These are phyloP conservation scores for Xylariaceae sp. DNA, from an alignment of 2,329 filamentous ascomycete genomes.

Conservation along the genomic window DNA sequence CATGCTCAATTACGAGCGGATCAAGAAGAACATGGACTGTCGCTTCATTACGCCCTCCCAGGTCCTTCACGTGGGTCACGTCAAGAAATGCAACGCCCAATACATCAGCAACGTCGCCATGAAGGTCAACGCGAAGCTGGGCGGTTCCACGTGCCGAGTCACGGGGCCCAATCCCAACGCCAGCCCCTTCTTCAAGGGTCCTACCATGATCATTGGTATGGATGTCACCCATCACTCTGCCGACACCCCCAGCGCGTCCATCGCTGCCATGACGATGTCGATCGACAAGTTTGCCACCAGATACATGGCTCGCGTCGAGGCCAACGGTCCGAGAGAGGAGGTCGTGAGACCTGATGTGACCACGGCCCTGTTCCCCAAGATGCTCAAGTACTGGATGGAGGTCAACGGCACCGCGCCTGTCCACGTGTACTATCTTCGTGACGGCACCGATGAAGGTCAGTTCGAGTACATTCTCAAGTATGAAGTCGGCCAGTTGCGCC, in stretches of 20 bases:
- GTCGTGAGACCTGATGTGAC: slow-evolving; percentile 67
- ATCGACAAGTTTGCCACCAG: slow-evolving; percentile 65
- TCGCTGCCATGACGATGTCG: slow-evolving; percentile 83
- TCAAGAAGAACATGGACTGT: slow-evolving; percentile 88
- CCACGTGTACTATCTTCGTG: slow-evolving; percentile 88
- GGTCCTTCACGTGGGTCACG: slow-evolving; percentile 67
- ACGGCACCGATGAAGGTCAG: slow-evolving; percentile 85
- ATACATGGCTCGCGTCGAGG: slow-evolving; percentile 74
- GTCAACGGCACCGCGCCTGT: slow-evolving; percentile 53
- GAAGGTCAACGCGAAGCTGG: slow-evolving; percentile 96
- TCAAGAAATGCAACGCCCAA: slow-evolving; percentile 64
- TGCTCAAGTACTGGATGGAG: slow-evolving; percentile 60
- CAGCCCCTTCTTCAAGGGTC: slow-evolving; percentile 38
- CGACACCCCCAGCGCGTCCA: slow-evolving; percentile 58
- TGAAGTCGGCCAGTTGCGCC: slow-evolving; percentile 71
- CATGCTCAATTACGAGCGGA: slow-evolving; percentile 66
- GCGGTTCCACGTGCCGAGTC: slow-evolving; percentile 63
- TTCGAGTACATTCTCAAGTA: slow-evolving; percentile 71
- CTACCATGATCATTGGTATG: slow-evolving; percentile 81
- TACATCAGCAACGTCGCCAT: slow-evolving; percentile 92
- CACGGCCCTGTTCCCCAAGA: slow-evolving; percentile 56
- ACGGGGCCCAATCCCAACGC: slow-evolving; percentile 29
- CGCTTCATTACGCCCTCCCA: slow-evolving; percentile 80
- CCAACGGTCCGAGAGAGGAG: slow-evolving; percentile 77
- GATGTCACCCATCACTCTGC: slow-evolving; percentile 84